Conservation (phyloP, 495 filamentous ascomycete genomes). For the Sordaria brevicollis region DNA sequence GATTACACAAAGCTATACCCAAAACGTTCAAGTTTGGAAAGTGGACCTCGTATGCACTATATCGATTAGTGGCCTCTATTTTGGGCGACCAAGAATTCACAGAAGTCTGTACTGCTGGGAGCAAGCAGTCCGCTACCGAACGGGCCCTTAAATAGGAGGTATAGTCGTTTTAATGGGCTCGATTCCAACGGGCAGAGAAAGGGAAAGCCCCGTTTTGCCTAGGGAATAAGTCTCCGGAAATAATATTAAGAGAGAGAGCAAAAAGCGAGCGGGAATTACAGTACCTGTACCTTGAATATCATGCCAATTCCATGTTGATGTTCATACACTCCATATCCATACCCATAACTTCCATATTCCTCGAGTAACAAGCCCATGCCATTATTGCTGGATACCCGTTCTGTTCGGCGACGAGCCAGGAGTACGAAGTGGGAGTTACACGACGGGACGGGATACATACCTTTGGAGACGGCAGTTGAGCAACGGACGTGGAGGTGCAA, state of each 20-base stretch:
- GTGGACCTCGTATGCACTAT: too few species aligned
- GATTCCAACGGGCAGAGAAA: too few species aligned
- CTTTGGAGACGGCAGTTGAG: too few species aligned
- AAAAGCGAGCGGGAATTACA: not conserved
- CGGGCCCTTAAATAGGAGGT: too few species aligned
- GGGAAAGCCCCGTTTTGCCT: not conserved
- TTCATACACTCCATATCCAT: not conserved
- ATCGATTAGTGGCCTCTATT: too few species aligned
- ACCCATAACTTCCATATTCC: not conserved
- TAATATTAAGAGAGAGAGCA: not conserved
- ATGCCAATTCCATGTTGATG: not conserved
- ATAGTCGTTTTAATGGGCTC: too few species aligned
- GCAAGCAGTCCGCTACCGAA: too few species aligned
- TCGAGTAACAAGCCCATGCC: not conserved
- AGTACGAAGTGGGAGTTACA: not conserved
- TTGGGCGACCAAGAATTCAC: too few species aligned
- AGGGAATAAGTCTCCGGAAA: not conserved
- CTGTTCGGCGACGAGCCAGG: not conserved
- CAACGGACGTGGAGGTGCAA: not conserved
- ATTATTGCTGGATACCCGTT: not conserved
- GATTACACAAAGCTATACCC: too few species aligned
- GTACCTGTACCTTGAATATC: not conserved
- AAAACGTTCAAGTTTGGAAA: too few species aligned
- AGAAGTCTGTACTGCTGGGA: too few species aligned
- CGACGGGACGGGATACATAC: too few species aligned